A percentile compares a stretch with the other conserved stretches of the same genome.
Conservation (phyloP, 1,284 basidiomycete species). For the Afroboletus lepidellus region DNA sequence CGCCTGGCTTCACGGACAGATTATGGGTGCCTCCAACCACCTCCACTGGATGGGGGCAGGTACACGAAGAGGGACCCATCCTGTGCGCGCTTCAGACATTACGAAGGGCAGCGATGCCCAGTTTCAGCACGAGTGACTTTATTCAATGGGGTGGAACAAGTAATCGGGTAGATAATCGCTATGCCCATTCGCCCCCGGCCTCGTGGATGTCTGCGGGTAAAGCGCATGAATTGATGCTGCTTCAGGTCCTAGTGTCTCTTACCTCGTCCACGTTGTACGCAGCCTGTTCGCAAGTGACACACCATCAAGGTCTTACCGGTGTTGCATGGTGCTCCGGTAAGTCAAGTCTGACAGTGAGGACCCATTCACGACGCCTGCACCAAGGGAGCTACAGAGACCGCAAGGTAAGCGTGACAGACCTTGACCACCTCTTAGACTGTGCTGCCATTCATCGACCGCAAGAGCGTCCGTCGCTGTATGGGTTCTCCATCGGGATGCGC, state of each 20-base stretch:
- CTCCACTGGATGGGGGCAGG: neutral
- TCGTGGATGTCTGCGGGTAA: neutral
- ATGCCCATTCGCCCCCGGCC: neutral
- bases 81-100: neutral
- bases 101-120: neutral
- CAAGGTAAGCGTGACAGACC: neutral
- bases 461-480: neutral
- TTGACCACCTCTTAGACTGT: neutral
- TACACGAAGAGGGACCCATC: neutral
- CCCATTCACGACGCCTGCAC: neutral
- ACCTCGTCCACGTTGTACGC: neutral
- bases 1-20: neutral
- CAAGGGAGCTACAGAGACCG: neutral
- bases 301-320: neutral
- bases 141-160: too few relatives aligned
- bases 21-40: neutral
- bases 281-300: neutral
- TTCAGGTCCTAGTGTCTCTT: constrained; percentile 1
- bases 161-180: neutral
- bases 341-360: neutral
- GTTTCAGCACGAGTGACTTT: neutral
- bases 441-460: neutral
- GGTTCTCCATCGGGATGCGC: too few relatives aligned
- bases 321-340: neutral
- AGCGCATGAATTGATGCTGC: neutral